These are phyloP conservation scores for Astrothelium subdiscretum DNA, from an alignment of 495 filamentous ascomycete genomes.

Conservation along the genomic window DNA sequence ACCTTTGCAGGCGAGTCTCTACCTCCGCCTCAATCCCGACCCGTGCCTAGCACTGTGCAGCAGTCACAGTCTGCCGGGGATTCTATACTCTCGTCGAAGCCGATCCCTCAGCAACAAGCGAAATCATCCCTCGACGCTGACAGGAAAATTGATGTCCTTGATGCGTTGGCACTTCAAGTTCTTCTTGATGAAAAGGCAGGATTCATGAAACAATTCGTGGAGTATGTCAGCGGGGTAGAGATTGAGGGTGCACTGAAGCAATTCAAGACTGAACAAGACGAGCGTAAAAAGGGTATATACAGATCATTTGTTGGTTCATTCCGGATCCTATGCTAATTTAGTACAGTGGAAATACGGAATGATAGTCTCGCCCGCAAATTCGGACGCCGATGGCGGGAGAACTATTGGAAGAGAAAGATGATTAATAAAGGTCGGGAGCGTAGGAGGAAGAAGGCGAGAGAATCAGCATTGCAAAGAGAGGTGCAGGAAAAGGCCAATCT, in stretches of 20 bases:
- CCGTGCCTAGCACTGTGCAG: background rate
- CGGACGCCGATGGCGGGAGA: constrained; percentile 15
- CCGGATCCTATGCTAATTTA: background rate
- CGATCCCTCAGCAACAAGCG: background rate
- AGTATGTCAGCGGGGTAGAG: constrained; percentile 7
- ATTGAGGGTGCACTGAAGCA: constrained; percentile 8
- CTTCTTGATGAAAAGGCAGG: constrained; percentile 8
- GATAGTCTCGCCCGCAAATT: constrained; percentile 4
- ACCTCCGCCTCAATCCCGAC: background rate
- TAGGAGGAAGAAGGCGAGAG: constrained; percentile 7
- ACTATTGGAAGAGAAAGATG: constrained; percentile 8
- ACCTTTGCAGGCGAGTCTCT: background rate
- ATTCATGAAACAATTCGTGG: constrained; percentile 17
- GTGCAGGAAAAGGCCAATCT: background rate
- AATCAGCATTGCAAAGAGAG: background rate
- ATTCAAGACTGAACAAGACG: constrained; percentile 5
- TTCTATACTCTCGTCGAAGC: background rate
- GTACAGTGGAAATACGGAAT: background rate
- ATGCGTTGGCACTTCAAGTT: constrained; percentile 11
- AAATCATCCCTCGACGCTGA: background rate
- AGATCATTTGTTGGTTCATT: background rate
- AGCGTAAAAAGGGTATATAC: constrained; percentile 12
- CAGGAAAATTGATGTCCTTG: background rate
- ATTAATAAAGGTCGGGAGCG: constrained; percentile 9
- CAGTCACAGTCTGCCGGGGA: background rate